These are phyloP conservation scores for Melaleuca alternifolia DNA, from an alignment of 345 rosid species.

Conservation along the genomic window DNA sequence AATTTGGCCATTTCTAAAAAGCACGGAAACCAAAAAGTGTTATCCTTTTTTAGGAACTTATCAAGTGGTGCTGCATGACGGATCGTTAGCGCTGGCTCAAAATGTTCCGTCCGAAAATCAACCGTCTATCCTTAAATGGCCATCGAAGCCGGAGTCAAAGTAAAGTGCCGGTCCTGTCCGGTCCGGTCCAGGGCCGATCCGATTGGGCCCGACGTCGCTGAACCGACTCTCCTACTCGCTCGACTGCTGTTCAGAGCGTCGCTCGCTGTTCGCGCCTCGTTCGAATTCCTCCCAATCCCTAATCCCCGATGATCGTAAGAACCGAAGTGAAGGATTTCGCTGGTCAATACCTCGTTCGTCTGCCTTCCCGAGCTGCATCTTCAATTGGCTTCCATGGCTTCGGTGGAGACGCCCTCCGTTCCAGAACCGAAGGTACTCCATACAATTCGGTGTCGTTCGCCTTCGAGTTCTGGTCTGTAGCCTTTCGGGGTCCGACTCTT, in stretches of 20 bases:
- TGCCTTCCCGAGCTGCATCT: background rate
- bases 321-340: background rate
- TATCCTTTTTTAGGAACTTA: background rate
- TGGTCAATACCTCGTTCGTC: background rate
- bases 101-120: background rate
- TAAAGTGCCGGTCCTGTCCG: background rate
- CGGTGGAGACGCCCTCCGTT: background rate
- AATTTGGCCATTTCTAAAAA: background rate
- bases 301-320: background rate
- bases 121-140: too few species aligned
- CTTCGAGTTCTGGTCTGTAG: background rate
- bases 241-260: background rate
- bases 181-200: background rate
- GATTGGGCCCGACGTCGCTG: background rate
- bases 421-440: slow-evolving; percentile 1
- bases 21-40: background rate
- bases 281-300: background rate
- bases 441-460: background rate
- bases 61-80: background rate
- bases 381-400: background rate
- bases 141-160: background rate
- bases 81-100: background rate
- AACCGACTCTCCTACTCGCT: background rate
- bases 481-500: background rate
- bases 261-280: background rate